These are phyloP conservation scores for Coniochaeta hoffmannii DNA, from an alignment of 2,329 filamentous ascomycete genomes.

Conservation along the genomic window DNA sequence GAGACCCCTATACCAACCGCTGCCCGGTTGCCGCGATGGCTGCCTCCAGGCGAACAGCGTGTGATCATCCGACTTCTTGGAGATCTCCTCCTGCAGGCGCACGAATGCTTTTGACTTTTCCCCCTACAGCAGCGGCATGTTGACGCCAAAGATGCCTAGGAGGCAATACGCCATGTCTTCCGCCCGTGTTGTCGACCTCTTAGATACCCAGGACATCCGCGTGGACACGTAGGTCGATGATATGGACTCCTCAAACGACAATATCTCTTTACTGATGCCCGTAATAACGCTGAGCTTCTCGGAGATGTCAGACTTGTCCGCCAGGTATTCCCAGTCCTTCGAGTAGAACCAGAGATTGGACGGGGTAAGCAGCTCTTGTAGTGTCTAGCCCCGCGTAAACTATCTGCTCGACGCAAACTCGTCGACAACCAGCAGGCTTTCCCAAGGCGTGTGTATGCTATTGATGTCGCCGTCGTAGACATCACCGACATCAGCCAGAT, in stretches of 20 bases:
- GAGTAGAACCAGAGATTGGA: neutral
- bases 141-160: conserved; percentile 1
- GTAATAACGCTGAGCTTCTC: neutral
- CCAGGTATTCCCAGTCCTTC: neutral
- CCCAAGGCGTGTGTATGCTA: neutral
- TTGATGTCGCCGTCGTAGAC: no score
- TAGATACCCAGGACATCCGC: neutral
- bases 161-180: conserved; percentile 3
- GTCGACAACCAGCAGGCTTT: no score
- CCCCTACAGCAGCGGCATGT: conserved; percentile 4
- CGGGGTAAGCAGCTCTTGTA: neutral
- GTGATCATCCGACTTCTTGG: neutral
- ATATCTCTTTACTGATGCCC: neutral
- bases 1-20: neutral
- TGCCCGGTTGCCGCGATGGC: no score
- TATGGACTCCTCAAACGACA: neutral
- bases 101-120: neutral
- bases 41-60: neutral
- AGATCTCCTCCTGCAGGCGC: conserved; percentile 1
- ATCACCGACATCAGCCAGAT: neutral
- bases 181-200: neutral
- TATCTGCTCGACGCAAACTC: neutral
- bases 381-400: neutral
- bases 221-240: conserved; percentile 3
- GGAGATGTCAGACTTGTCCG: neutral